Evolutionary conservation across 108 stramenopile species (phyloP).

Genomic region (Cyclostephanos tholiformis): DNA sequence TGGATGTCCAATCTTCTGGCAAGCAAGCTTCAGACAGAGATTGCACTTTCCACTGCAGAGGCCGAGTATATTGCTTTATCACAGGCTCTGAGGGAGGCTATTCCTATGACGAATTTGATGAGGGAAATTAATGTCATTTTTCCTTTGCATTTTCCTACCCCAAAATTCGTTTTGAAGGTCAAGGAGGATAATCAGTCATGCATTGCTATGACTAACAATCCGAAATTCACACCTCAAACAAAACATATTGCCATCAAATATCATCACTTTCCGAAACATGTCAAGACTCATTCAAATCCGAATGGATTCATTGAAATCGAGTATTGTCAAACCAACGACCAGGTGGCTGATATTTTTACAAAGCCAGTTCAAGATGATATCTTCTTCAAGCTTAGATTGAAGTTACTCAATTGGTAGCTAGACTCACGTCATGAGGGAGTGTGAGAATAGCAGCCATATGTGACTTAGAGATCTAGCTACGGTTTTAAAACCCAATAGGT

Average conservation of each 20-base stretch:
- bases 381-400: constrained; percentile 12
- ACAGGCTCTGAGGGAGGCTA: too few relatives aligned
- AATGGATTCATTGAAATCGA: constrained; percentile 19
- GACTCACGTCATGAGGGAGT: constrained; percentile 9
- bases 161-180: constrained; percentile 3
- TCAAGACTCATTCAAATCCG: constrained; percentile 4
- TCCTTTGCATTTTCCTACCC: too few relatives aligned
- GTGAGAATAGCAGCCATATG: not conserved
- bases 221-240: constrained; percentile 5
- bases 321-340: constrained; percentile 23
- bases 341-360: constrained; percentile 40
- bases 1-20: too few relatives aligned
- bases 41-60: too few relatives aligned
- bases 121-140: too few relatives aligned
- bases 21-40: too few relatives aligned
- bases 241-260: constrained; percentile 5
- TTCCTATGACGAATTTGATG: too few relatives aligned
- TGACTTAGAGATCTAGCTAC: too few relatives aligned
- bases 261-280: constrained; percentile 4
- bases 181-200: constrained; percentile 2
- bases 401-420: constrained; percentile 21
- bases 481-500: too few relatives aligned
- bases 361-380: constrained; percentile 23
- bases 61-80: too few relatives aligned
- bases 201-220: constrained; percentile 3